phyloP scores from a whole-genome alignment of 495 filamentous ascomycete genomes.

The Hypoxylon lenormandii region DNA sequence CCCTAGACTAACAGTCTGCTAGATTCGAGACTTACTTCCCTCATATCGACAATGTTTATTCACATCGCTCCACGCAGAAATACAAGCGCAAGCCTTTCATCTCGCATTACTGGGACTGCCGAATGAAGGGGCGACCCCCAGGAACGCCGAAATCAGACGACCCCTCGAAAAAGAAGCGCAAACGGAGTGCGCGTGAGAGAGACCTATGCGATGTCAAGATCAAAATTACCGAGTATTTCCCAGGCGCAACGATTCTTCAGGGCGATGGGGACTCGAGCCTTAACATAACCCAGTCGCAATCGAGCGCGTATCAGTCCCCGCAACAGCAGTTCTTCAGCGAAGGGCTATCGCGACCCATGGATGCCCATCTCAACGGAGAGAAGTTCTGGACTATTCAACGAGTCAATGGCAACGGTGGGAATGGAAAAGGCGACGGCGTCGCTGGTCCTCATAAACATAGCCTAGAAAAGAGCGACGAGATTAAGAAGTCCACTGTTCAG shows the following conservation, averaged over 20 bases:
- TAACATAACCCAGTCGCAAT: conserved; percentile 25
- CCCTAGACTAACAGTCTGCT: conserved; percentile 34
- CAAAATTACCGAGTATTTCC: conserved; percentile 86
- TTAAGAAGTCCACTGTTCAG: conserved; percentile 86
- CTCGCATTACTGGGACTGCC: conserved; percentile 91
- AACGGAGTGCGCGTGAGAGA: conserved; percentile 77
- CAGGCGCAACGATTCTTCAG: conserved; percentile 61
- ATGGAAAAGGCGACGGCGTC: conserved; percentile 76
- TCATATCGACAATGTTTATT: conserved; percentile 91
- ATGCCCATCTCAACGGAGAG: conserved; percentile 52
- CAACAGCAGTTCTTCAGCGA: conserved; percentile 39
- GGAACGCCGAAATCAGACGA: conserved; percentile 87
- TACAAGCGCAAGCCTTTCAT: conserved; percentile 87
- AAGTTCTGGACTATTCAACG: conserved; percentile 79
- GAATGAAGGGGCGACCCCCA: conserved; percentile 84
- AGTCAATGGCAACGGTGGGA: conserved; percentile 80
- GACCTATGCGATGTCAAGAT: conserved; percentile 93
- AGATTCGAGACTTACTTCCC: conserved; percentile 91
- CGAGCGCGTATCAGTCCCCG: conserved; percentile 33
- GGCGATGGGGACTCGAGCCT: conserved; percentile 42
- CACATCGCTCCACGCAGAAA: conserved; percentile 85
- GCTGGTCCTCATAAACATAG: conserved; percentile 78
- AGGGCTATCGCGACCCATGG: conserved; percentile 30
- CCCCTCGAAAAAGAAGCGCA: conserved; percentile 89
- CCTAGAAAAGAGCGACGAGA: conserved; percentile 80